A percentile compares a stretch with the other conserved stretches of the same genome.
Conservation (phyloP, 139 green algal species). For the Volvox reticuliferus region DNA sequence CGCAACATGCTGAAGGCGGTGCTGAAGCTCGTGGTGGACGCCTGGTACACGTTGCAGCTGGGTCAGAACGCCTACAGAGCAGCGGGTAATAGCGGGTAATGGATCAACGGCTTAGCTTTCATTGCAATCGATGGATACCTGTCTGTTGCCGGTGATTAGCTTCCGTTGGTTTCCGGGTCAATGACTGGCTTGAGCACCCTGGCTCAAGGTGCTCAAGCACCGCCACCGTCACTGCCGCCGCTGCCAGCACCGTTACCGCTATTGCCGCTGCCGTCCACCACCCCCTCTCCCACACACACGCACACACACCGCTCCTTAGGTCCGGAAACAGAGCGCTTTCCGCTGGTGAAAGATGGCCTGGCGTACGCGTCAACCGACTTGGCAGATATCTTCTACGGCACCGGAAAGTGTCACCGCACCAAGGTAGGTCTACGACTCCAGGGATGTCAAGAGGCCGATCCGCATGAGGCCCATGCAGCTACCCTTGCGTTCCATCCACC, state of each 20-base stretch:
- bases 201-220: too few relatives aligned
- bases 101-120: too few relatives aligned
- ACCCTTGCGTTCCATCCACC: not conserved
- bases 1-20: not conserved
- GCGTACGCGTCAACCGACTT: not conserved
- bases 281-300: not conserved
- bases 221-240: too few relatives aligned
- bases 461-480: too few relatives aligned
- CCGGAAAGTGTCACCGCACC: not conserved
- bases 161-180: too few relatives aligned
- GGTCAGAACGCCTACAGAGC: conserved; percentile 4
- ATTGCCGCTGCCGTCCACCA: too few relatives aligned
- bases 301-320: not conserved
- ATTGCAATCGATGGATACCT: too few relatives aligned
- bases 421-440: not conserved
- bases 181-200: too few relatives aligned
- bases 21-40: not conserved
- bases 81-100: not conserved
- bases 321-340: conserved; percentile 27
- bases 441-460: too few relatives aligned
- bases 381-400: not conserved
- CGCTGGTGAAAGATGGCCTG: not conserved
- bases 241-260: too few relatives aligned
- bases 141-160: too few relatives aligned
- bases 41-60: conserved; percentile 36